Base-by-base conservation (phyloP, 1,284 basidiomycete genomes). In the Mycena citricolor region DNA sequence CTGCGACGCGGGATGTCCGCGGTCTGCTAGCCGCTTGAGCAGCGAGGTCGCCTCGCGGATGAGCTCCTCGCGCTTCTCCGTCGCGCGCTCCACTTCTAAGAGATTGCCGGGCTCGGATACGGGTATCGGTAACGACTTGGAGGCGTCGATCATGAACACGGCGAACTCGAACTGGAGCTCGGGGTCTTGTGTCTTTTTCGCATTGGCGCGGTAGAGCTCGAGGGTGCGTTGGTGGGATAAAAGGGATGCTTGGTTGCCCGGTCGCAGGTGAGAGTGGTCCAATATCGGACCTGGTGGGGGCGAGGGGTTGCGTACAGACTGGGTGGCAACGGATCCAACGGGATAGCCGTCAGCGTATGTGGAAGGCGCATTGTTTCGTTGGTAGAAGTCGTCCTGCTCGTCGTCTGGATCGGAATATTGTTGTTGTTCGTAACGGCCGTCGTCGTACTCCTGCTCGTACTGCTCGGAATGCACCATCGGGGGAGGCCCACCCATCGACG, bases 101-200 rank as follows among this genome's bases (percentile, higher is more conserved):
- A 87, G 74, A 57, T 88, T 89, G 25, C 79, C 83, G 0, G 76
- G 71, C 1, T 80, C 81, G 13, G 70, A 74, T 4, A 67, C 66
- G 4, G 87, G 86, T 57, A 93, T 86, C 33, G 84, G 83, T 64
- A 91, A 79, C 1, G 84, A 83, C 67, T 94, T 94, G 42, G 89
- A 86, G 25, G 94, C 91, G 62, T 98, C 97, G 59, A 99, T 87
- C 89, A 97, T 94, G 73, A 99, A 98, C 12, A 95, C 92, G 39
- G 94, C 92, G 57, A 99, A 95, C 66, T 99, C 95, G 70, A 95
- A 99, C 63, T 95, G 95, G 47, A 97, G 74, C 62, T 97, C 91
- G 0, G 95, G 94, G 66, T 99, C 94, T 70, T 97, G 94, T 0
- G 94, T 97, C 73, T 98, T 99, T 71, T 97, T 97, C 20, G 95